phyloP scores from a whole-genome alignment of 2,329 filamentous ascomycete species.

The Aureobasidium sp. region DNA sequence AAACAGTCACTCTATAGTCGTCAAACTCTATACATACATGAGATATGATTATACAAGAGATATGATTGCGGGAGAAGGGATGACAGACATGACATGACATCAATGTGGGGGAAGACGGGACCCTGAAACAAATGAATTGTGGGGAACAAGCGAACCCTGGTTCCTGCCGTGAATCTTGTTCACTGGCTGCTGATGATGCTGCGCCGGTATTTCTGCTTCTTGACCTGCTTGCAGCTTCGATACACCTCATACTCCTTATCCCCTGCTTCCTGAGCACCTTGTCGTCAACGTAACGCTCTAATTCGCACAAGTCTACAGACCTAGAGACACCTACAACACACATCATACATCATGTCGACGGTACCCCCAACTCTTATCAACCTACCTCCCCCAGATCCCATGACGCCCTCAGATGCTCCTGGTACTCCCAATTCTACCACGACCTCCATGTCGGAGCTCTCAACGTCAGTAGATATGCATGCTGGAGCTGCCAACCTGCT shows the following conservation, averaged over 20 bases:
- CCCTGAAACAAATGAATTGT: background rate
- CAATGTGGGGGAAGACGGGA: background rate
- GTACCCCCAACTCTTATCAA: constrained; percentile 65
- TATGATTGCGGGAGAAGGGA: background rate
- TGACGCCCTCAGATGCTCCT: constrained; percentile 82
- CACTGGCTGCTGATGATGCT: background rate
- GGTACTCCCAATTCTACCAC: constrained; percentile 90
- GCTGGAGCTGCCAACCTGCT: background rate
- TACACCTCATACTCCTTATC: background rate
- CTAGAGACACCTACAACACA: background rate
- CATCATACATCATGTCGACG: background rate
- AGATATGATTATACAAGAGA: background rate
- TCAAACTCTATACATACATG: background rate
- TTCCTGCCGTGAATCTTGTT: background rate
- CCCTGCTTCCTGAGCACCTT: background rate
- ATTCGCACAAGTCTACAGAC: background rate
- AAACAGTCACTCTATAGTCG: background rate
- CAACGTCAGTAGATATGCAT: constrained; percentile 45
- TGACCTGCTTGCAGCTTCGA: background rate
- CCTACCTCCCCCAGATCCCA: constrained; percentile 73
- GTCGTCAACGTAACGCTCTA: background rate
- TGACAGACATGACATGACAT: background rate
- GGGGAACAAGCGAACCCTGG: background rate
- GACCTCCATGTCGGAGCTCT: constrained; percentile 84
- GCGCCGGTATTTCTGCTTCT: background rate